Evolutionary conservation across 768 basidiomycete genomes (phyloP).

Genomic region (Tremella yokohamensis): DNA sequence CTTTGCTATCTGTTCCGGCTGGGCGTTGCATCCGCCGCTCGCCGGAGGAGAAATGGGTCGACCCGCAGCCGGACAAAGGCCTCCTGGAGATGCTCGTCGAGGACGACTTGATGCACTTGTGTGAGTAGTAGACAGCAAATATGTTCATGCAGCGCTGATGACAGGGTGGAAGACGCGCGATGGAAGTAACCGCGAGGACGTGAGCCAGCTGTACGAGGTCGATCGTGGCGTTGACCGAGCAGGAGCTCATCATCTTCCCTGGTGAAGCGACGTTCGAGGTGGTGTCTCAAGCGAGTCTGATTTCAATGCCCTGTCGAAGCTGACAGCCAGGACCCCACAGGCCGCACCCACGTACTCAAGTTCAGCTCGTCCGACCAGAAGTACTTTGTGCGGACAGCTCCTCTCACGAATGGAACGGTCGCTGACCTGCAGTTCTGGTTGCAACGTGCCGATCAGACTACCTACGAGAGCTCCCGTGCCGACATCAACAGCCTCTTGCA

Average conservation of each 20-base stretch:
- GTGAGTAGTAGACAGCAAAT: conserved; percentile 62
- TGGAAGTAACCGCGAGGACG: conserved; percentile 29
- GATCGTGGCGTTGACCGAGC: conserved; percentile 2
- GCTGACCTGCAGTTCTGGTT: conserved; percentile 46
- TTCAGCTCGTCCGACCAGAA: conserved; percentile 85
- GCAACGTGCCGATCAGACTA: conserved; percentile 30
- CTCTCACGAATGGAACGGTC: neutral
- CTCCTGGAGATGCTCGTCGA: conserved; percentile 36
- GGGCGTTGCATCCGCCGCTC: conserved; percentile 38
- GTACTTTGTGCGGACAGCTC: conserved; percentile 67
- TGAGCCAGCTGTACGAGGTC: conserved; percentile 15
- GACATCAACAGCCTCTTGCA: conserved; percentile 45
- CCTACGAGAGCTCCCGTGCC: conserved; percentile 25
- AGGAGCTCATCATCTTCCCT: conserved; percentile 87
- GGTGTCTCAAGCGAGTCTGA: conserved; percentile 58
- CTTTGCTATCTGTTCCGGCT: conserved; percentile 54
- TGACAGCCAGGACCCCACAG: conserved; percentile 54
- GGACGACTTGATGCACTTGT: conserved; percentile 55
- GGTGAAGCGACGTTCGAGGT: conserved; percentile 76
- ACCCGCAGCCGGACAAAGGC: conserved; percentile 46
- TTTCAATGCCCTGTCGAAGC: neutral
- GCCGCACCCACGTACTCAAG: conserved; percentile 79
- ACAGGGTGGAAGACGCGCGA: conserved; percentile 41
- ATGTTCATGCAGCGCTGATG: conserved; percentile 72
- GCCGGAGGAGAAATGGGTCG: conserved; percentile 44